Base-by-base conservation (phyloP, 768 basidiomycete genomes). In the Lactarius akahatsu region DNA sequence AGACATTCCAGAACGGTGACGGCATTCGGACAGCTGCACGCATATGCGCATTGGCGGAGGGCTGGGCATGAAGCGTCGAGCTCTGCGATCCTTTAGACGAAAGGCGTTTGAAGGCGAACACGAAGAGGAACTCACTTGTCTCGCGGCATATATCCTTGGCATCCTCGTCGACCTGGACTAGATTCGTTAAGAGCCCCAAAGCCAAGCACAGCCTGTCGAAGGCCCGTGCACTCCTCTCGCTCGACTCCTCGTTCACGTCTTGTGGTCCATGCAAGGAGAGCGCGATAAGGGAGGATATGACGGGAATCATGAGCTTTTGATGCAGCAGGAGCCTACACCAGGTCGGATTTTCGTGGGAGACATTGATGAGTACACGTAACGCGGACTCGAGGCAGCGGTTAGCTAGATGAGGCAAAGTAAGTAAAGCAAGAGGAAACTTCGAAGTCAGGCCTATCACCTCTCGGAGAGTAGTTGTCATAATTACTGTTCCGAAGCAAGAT, bases 181-280 rank as follows among this genome's bases (percentile, higher is more conserved):
- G 77, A 74, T 92, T 93, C 61, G 90, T 91, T 47, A 93, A 77
- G 11, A 93, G 77, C 1, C 87, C 92, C 6, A 94, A 81, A 7
- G 86, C 83, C 32, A 94, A 85, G 74, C 91, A 93, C 5, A 92
- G 77, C 40, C 82, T 80, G 72, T 94, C 92, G n/a, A 90, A 78
- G 4, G 81, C 77, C 45, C 82, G 79, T 5, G 80, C 77, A 0
- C 76, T 71, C 18, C 71, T 66, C 28, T 77, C 75, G 26, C 70
- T 70, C 13, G 26, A 57, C 66, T 71, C 73, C 15, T 71, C 72
- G 47, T 38, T 70, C 15, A 45, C 23, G n/a, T 52, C 38, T 56
- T 54, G 50, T 41, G 73, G 57, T 55, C 69, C 67, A 23, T 63
- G 62, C 57, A 82, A 80, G 2, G 80, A 78, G 28, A 73, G 75